Evolutionary conservation across 257 asterid genomes (phyloP).

Genomic region (Leptodermis oblonga): DNA sequence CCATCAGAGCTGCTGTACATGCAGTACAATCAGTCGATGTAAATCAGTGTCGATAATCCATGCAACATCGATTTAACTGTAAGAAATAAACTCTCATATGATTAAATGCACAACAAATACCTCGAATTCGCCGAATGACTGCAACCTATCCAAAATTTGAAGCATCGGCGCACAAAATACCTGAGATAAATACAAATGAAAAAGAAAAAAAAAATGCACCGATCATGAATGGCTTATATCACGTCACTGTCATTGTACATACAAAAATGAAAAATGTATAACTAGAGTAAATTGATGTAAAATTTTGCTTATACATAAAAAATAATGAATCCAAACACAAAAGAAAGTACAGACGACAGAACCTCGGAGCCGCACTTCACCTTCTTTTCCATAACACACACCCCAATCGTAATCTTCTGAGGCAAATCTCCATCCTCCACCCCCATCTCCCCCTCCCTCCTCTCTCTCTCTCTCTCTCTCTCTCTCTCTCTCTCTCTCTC

Average conservation of each 20-base stretch:
- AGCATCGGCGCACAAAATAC: conserved; percentile 80
- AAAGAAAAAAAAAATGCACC: neutral
- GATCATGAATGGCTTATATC: neutral
- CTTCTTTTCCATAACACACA: conserved; percentile 99
- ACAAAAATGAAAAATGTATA: conserved; percentile 1
- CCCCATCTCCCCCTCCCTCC: conserved; percentile 29
- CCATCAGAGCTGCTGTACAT: neutral
- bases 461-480: neutral
- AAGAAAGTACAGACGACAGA: conserved; percentile 31
- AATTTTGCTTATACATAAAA: neutral
- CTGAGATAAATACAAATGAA: conserved; percentile 27
- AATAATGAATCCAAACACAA: neutral
- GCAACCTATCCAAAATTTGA: conserved; percentile 82
- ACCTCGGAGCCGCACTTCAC: conserved; percentile 99
- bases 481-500: neutral
- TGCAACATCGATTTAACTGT: neutral
- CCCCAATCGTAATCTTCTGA: conserved; percentile 67
- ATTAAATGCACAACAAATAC: conserved; percentile 25
- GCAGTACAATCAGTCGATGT: neutral
- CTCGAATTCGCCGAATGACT: conserved; percentile 90
- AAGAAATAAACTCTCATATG: neutral
- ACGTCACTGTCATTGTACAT: neutral
- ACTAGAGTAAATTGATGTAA: neutral
- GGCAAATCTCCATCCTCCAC: conserved; percentile 33
- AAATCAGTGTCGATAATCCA: neutral